Percentiles rank a stretch among this genome's conserved stretches.
Conservation (phyloP, 371 early-diverging fungal genomes). For the Fennellomyces sp. region DNA sequence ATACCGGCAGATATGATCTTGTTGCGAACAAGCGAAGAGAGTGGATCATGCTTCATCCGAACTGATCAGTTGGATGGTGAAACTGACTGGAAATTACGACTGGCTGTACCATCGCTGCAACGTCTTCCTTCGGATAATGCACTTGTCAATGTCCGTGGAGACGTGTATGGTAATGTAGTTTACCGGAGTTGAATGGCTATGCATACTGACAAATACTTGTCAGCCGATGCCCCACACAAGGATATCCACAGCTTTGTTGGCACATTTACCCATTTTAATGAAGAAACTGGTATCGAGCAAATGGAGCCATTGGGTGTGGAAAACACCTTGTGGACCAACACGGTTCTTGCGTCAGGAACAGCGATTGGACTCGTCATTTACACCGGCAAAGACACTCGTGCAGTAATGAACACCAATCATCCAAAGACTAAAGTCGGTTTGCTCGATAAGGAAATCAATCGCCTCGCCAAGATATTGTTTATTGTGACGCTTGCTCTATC, state of each 20-base stretch:
- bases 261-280: constrained; percentile 63
- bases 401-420: constrained; percentile 97
- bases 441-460: constrained; percentile 95
- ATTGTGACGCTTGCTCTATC: constrained; percentile 84
- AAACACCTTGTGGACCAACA: constrained; percentile 99
- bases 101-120: constrained; percentile 86
- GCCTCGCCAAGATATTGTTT: constrained; percentile 90
- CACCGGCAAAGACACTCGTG: constrained; percentile 97
- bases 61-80: constrained; percentile 99
- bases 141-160: constrained; percentile 64
- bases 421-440: constrained; percentile 96
- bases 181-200: not conserved
- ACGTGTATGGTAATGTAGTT: constrained; percentile 67
- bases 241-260: constrained; percentile 97
- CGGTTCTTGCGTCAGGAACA: constrained; percentile 94
- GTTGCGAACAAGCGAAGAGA: constrained; percentile 83
- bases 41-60: constrained; percentile 95
- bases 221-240: constrained; percentile 93
- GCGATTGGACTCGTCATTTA: constrained; percentile 95
- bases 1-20: constrained; percentile 94
- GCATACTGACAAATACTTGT: not conserved
- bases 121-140: constrained; percentile 63
- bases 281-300: constrained; percentile 48
- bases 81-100: constrained; percentile 98
- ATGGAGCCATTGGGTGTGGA: constrained; percentile 85